phyloP scores from a whole-genome alignment of 192 early-diverging fungal species.

The Linnemannia elongata region DNA sequence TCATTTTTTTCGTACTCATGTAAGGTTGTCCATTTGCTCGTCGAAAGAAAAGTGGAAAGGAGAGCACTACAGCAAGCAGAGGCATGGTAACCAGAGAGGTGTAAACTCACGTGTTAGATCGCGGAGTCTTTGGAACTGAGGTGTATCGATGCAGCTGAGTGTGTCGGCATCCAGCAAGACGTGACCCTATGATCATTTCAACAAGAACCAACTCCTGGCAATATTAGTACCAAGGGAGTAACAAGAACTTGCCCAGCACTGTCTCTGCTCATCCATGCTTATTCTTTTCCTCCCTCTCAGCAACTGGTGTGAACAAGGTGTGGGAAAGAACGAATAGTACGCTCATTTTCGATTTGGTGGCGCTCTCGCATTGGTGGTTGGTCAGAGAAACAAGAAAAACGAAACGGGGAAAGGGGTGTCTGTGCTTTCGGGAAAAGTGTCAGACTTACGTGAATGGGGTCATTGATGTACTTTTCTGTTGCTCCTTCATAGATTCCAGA shows the following conservation, averaged over 20 bases:
- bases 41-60: background rate
- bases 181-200: conserved; percentile 66
- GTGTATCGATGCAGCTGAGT: conserved; percentile 88
- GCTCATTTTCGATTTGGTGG: conserved; percentile 21
- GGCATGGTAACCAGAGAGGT: background rate
- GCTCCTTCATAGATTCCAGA: conserved; percentile 43
- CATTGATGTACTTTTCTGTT: conserved; percentile 72
- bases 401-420: background rate
- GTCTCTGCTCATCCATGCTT: background rate
- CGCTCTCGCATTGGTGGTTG: background rate
- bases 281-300: background rate
- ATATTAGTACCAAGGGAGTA: conserved; percentile 13
- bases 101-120: conserved; percentile 79
- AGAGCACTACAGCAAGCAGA: background rate
- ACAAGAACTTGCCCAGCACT: background rate
- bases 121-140: conserved; percentile 96
- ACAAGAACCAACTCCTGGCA: background rate
- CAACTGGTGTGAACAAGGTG: background rate
- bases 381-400: background rate
- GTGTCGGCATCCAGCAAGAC: conserved; percentile 78
- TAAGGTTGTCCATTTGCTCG: background rate
- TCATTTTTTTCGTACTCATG: background rate
- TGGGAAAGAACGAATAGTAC: background rate
- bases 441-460: conserved; percentile 77
- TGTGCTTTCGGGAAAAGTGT: background rate